phyloP scores from a whole-genome alignment of 805 yeast species.

The Candida odintsovae region DNA sequence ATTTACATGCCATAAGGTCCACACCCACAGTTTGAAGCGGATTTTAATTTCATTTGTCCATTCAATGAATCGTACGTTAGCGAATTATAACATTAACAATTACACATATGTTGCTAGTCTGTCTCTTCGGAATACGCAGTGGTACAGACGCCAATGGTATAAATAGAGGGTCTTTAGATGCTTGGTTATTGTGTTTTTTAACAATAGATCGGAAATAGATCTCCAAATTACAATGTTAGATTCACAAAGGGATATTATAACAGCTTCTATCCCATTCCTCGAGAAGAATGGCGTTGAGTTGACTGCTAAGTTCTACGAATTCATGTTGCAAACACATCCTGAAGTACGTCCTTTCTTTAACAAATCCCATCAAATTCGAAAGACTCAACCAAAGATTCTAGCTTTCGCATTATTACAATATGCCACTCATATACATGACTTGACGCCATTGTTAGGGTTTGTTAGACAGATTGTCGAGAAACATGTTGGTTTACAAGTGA shows the following conservation, averaged over 20 bases:
- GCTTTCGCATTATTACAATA: slow-evolving; percentile 58
- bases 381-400: slow-evolving; percentile 56
- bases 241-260: slow-evolving; percentile 31
- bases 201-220: no score
- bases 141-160: no score
- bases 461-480: slow-evolving; percentile 58
- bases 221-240: background rate
- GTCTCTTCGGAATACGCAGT: no score
- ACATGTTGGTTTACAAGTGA: slow-evolving; percentile 59
- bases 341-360: slow-evolving; percentile 60
- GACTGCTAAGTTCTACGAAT: slow-evolving; percentile 47
- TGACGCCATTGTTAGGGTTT: slow-evolving; percentile 45
- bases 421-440: slow-evolving; percentile 56
- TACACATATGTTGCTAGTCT: no score
- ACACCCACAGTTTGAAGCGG: background rate
- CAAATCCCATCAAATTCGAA: slow-evolving; percentile 46
- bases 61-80: background rate
- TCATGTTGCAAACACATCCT: slow-evolving; percentile 48
- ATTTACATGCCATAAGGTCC: no score
- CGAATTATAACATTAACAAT: no score
- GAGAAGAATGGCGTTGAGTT: slow-evolving; percentile 49
- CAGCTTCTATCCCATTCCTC: slow-evolving; percentile 49
- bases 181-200: no score
- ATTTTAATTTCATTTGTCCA: no score
- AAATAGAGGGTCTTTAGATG: no score